A percentile compares a stretch with the other conserved stretches of the same genome.
Evolutionary conservation across 2,329 filamentous ascomycete species (phyloP).

Genomic region (Teratosphaeria zuluensis): DNA sequence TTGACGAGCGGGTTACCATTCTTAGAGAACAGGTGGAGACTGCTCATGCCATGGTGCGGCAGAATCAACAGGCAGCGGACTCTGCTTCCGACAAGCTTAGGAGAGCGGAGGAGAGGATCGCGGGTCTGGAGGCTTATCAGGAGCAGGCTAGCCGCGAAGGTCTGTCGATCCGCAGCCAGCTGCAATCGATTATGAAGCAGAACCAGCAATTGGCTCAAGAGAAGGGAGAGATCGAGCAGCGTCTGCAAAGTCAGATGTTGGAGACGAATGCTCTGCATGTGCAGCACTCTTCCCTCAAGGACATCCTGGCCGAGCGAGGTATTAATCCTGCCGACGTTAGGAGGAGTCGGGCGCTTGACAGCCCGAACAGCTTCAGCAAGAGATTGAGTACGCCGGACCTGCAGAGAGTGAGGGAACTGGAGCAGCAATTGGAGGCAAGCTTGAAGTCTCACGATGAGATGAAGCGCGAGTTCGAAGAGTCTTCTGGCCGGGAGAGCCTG

Average conservation of each 20-base stretch:
- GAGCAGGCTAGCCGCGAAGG: constrained; percentile 93
- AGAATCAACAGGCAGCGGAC: constrained; percentile 84
- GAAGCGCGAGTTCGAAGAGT: constrained; percentile 64
- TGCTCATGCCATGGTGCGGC: constrained; percentile 71
- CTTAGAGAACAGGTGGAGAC: constrained; percentile 71
- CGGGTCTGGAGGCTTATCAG: constrained; percentile 91
- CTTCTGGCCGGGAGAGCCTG: constrained; percentile 71
- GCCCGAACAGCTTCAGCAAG: constrained; percentile 51
- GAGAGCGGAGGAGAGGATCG: constrained; percentile 90
- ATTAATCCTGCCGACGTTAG: constrained; percentile 66
- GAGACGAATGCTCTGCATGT: constrained; percentile 90
- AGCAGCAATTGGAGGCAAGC: constrained; percentile 72
- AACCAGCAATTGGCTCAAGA: constrained; percentile 70
- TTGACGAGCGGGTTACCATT: constrained; percentile 58
- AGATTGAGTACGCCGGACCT: constrained; percentile 70
- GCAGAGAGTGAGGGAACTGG: constrained; percentile 69
- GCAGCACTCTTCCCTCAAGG: constrained; percentile 87
- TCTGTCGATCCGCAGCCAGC: constrained; percentile 76
- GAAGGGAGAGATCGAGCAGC: constrained; percentile 72
- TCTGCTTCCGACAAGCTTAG: constrained; percentile 78
- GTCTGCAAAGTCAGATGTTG: constrained; percentile 75
- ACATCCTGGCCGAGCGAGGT: constrained; percentile 80
- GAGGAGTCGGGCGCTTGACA: constrained; percentile 62
- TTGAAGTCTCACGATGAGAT: constrained; percentile 77
- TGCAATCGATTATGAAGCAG: constrained; percentile 76